Evolutionary conservation across 345 rosid genomes (phyloP), one percentile per base, ranked within the genome.

Genomic region (Lepidium didymum): DNA sequence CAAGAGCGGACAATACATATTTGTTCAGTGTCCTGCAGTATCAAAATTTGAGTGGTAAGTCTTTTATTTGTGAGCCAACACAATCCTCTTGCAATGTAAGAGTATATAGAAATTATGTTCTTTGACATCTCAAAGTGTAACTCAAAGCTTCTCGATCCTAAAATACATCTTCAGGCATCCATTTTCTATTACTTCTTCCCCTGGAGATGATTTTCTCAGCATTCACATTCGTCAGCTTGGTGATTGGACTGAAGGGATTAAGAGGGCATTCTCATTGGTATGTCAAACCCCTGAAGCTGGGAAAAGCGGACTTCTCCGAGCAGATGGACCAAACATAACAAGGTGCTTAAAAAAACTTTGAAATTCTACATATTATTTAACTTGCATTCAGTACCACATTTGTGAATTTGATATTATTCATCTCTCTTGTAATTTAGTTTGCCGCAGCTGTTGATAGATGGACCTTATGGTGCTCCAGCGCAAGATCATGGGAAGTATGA

Each of bases 241-340:
- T 27, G 98, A 93, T 64, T 93, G 98, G 98, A 93, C 98, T 5
- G 90, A 87, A 75, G 96, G 87, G 56, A 95, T 93, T n/a, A 90
- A 83, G 75, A 73, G 84, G 60, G 81, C 80, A 12, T 94, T 91
- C 64, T 76, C 91, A 12, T 83, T 79, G 79, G 95, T 77, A 16
- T 84, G 92, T 40, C 77, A 75, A 34, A 76, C 85, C 3, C 85
- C 87, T 53, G 70, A 72, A 3, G 41, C 69, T 15, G 88, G 88
- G 31, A 81, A 55, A 61, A 86, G 91, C 35, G 87, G 88, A 73
- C 88, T 83, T 12, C 81, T 79, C 4, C 74, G 80, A 59, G 69
- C 56, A 14, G 73, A 72, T 6, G 8, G 64, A 15, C 50, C 63
- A 65, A 61, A 46, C 59, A 33, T 25, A 37, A 52, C 6, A 71